Conservation (phyloP, 2,329 filamentous ascomycete species). For the Ciborinia camelliae region DNA sequence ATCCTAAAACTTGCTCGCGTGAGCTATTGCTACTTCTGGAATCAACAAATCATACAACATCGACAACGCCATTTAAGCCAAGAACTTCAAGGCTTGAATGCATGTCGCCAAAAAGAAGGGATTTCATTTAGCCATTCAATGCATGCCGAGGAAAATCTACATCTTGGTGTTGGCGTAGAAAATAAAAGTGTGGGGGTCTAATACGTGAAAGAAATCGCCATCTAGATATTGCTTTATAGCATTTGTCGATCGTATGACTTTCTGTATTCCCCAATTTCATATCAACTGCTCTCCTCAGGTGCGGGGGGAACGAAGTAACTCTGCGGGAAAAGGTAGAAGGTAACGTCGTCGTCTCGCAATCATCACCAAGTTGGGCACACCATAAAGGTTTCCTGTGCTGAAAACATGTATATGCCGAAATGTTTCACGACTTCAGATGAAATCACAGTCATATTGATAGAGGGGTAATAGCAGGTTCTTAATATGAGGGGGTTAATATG, state of each 20-base stretch:
- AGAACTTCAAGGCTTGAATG: neutral
- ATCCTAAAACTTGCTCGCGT: conserved; percentile 1
- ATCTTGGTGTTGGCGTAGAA: neutral
- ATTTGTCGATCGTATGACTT: conserved; percentile 1
- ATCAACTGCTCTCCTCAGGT: neutral
- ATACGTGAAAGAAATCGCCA: neutral
- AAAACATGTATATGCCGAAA: neutral
- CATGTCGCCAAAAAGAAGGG: neutral
- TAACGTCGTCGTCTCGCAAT: conserved; percentile 1
- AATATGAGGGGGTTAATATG: neutral
- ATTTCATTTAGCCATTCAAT: neutral
- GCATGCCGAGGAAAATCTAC: neutral
- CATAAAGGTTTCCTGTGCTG: neutral
- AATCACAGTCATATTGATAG: neutral
- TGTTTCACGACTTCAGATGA: conserved; percentile 5
- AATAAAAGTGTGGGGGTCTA: neutral
- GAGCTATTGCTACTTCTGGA: conserved; percentile 6
- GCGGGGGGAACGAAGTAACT: neutral
- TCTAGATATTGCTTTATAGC: neutral
- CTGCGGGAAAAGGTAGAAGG: neutral
- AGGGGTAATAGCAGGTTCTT: neutral
- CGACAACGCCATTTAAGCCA: neutral
- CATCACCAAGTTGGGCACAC: neutral
- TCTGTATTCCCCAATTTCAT: neutral
- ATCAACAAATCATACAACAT: neutral